Conservation (phyloP, 1,139 yeast species). For the Blastobotrys malaysiensis region DNA sequence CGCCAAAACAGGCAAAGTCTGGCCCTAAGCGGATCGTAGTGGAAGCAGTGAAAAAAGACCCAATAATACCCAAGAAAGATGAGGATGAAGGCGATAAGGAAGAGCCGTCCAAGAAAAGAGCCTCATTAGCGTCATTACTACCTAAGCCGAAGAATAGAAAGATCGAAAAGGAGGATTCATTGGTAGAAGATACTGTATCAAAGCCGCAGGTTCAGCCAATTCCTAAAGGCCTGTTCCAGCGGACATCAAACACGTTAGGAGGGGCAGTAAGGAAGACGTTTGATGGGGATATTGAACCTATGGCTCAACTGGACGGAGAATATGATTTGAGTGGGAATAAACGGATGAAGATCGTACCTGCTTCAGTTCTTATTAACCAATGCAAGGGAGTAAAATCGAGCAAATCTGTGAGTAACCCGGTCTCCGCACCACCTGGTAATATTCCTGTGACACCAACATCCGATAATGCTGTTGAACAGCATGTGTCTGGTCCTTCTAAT, state of each 20-base stretch:
- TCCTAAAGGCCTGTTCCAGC: constrained; percentile 10
- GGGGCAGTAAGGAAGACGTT: constrained; percentile 11
- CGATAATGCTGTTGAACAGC: too few species aligned
- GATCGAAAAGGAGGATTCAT: neutral
- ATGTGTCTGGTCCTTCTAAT: neutral
- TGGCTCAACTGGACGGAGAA: neutral
- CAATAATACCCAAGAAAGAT: neutral
- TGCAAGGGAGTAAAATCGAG: constrained; percentile 26
- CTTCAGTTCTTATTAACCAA: constrained; percentile 25
- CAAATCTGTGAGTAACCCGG: too few species aligned
- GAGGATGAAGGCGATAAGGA: neutral
- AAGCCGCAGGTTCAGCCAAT: constrained; percentile 8
- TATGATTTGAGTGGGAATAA: neutral
- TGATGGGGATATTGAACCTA: constrained; percentile 23
- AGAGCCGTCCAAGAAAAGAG: neutral
- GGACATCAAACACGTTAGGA: neutral
- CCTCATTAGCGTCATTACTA: neutral
- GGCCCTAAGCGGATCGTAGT: constrained; percentile 12
- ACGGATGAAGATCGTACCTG: constrained; percentile 20
- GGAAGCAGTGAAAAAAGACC: constrained; percentile 1
- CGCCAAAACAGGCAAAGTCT: constrained; percentile 8
- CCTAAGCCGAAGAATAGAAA: constrained; percentile 7
- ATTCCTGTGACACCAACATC: neutral
- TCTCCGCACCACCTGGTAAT: too few species aligned
- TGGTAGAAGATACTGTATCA: neutral